Evolutionary conservation across 495 filamentous ascomycete species (phyloP).

Genomic region (Penicillium robsamsonii): DNA sequence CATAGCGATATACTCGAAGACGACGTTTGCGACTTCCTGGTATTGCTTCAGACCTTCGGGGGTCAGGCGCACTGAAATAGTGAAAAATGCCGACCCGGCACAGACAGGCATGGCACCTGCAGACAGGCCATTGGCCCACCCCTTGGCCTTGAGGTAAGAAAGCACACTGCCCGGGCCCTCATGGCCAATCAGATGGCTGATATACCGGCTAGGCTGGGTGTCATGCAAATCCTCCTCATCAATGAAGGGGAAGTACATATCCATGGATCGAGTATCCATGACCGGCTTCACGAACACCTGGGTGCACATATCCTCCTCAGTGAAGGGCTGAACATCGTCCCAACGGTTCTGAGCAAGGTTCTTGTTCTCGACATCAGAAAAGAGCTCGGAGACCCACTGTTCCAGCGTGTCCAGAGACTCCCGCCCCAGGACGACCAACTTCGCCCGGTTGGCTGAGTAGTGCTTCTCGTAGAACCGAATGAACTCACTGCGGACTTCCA

Average conservation of each 20-base stretch:
- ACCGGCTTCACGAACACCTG: conserved; percentile 95
- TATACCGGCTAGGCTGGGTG: conserved; percentile 82
- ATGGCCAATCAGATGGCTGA: conserved; percentile 92
- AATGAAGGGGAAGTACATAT: conserved; percentile 83
- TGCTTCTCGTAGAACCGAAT: conserved; percentile 88
- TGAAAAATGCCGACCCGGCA: conserved; percentile 82
- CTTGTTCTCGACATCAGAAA: conserved; percentile 82
- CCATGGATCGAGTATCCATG: conserved; percentile 83
- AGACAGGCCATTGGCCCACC: conserved; percentile 86
- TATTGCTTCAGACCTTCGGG: conserved; percentile 84
- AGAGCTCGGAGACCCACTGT: conserved; percentile 82
- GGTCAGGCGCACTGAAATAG: conserved; percentile 75
- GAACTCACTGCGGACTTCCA: conserved; percentile 90
- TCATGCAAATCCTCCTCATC: conserved; percentile 85
- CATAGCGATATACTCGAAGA: conserved; percentile 94
- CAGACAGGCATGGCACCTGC: conserved; percentile 76
- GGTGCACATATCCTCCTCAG: conserved; percentile 64
- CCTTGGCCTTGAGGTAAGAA: conserved; percentile 90
- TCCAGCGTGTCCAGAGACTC: conserved; percentile 89
- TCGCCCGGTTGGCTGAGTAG: conserved; percentile 96
- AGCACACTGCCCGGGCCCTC: conserved; percentile 97
- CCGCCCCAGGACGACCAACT: conserved; percentile 84
- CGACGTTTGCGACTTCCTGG: conserved; percentile 77
- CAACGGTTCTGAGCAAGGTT: conserved; percentile 77
- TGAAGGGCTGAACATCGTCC: conserved; percentile 70